Conservation (phyloP, 495 filamentous ascomycete species). For the Evernia prunastri region DNA sequence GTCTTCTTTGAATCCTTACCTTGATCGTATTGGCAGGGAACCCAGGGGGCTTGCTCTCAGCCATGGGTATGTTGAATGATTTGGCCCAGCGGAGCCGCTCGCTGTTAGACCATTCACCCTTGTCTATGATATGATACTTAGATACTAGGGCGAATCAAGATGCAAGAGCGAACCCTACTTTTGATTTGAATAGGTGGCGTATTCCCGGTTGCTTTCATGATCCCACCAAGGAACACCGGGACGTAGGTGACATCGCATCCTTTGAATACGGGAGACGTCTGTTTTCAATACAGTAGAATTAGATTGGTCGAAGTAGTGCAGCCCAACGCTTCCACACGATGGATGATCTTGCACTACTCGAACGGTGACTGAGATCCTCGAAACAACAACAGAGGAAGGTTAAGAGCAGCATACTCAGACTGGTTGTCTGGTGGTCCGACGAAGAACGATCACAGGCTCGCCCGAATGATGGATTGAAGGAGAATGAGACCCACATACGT, state of each 20-base stretch:
- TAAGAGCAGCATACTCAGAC: background rate
- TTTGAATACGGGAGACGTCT: slow-evolving; percentile 59
- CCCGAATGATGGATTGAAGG: background rate
- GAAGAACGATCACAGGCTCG: background rate
- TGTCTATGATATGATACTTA: slow-evolving; percentile 42
- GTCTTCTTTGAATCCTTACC: slow-evolving; percentile 2
- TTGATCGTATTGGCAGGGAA: slow-evolving; percentile 55
- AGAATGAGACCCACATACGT: slow-evolving; percentile 36
- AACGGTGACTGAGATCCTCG: background rate
- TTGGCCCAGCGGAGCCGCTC: slow-evolving; percentile 59
- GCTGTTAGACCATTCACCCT: slow-evolving; percentile 54
- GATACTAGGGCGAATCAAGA: background rate
- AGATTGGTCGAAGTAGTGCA: background rate
- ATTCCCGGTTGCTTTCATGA: slow-evolving; percentile 62
- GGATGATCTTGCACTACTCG: background rate
- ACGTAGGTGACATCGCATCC: slow-evolving; percentile 55
- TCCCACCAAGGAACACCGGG: slow-evolving; percentile 62
- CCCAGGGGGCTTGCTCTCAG: slow-evolving; percentile 40
- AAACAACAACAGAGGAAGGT: background rate
- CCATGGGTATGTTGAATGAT: slow-evolving; percentile 55
- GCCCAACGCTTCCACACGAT: slow-evolving; percentile 7
- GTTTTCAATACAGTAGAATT: background rate
- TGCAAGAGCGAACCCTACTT: slow-evolving; percentile 40
- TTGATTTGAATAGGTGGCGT: slow-evolving; percentile 59
- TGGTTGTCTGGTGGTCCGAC: background rate